A percentile compares a stretch with the other conserved stretches of the same genome.
Evolutionary conservation across 345 rosid species (phyloP).

Genomic region (Streptanthus diversifolius): DNA sequence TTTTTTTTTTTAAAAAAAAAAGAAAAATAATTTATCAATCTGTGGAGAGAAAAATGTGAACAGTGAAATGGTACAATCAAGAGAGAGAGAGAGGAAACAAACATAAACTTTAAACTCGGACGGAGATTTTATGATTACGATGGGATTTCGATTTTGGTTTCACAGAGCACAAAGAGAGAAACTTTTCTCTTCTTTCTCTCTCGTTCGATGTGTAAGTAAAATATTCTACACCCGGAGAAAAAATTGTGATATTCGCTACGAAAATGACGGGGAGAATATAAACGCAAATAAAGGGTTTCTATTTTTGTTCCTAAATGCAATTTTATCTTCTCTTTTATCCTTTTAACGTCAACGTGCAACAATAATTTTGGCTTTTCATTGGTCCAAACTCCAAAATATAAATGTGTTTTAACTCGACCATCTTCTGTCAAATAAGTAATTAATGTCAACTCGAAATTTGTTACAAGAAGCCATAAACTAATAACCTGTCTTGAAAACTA

Average conservation of each 20-base stretch:
- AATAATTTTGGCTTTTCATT: not conserved
- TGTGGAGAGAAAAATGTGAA: conserved; percentile 4
- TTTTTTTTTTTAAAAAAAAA: not conserved
- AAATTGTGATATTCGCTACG: conserved; percentile 32
- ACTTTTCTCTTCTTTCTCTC: conserved; percentile 5
- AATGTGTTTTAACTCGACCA: not conserved
- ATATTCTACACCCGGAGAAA: conserved; percentile 16
- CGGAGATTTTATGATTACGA: conserved; percentile 9
- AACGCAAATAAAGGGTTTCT: conserved; percentile 33
- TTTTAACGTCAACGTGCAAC: conserved; percentile 16
- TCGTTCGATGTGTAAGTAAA: conserved; percentile 14
- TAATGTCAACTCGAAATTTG: not conserved
- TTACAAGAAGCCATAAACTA: not conserved
- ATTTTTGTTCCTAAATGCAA: conserved; percentile 26
- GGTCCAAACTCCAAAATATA: not conserved
- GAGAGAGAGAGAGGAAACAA: conserved; percentile 28
- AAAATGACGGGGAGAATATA: conserved; percentile 49
- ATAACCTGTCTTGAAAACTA: not conserved
- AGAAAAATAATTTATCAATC: not conserved
- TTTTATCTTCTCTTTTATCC: conserved; percentile 12
- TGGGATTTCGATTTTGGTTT: conserved; percentile 19
- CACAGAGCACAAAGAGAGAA: conserved; percentile 24
- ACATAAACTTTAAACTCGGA: not conserved
- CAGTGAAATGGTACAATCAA: conserved; percentile 28
- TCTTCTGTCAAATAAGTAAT: not conserved